Percentiles rank a stretch among this genome's conserved stretches.
phyloP scores from a whole-genome alignment of 139 green algal genomes.

The Astrephomene gubernaculifera region DNA sequence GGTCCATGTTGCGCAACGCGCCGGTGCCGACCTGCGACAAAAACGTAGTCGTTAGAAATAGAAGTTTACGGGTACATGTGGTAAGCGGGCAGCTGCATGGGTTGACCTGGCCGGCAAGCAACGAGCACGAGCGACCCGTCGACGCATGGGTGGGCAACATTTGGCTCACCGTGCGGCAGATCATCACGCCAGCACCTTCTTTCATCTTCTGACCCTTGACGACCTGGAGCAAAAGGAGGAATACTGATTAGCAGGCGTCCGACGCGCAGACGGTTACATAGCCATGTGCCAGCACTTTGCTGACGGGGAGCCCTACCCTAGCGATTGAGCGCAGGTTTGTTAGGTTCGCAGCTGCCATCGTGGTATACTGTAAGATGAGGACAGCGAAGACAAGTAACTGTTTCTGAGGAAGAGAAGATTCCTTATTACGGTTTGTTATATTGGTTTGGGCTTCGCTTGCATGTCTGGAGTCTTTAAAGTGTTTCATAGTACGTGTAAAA shows the following conservation, averaged over 20 bases:
- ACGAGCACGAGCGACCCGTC: background rate
- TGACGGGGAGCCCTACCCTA: background rate
- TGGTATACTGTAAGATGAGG: background rate
- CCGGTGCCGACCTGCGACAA: conserved; percentile 69
- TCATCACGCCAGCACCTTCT: conserved; percentile 86
- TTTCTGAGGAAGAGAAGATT: background rate
- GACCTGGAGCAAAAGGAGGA: conserved; percentile 54
- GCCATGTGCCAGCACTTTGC: background rate
- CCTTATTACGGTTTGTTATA: background rate
- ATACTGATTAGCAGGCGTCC: background rate
- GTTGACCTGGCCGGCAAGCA: background rate
- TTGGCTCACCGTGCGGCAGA: conserved; percentile 79
- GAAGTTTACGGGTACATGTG: background rate
- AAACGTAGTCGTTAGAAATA: background rate
- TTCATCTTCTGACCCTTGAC: conserved; percentile 78
- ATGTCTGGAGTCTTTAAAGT: background rate
- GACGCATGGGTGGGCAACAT: background rate
- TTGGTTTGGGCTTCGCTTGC: background rate
- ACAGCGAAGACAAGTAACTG: background rate
- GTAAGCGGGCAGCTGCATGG: background rate
- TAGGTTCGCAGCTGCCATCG: conserved; percentile 7
- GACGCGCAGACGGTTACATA: background rate
- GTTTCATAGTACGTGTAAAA: background rate
- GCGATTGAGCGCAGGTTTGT: background rate
- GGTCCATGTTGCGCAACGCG: conserved; percentile 83